These are phyloP conservation scores for Chrysanthemum makinoi DNA, from an alignment of 129 eudicot genomes.

Conservation along the genomic window DNA sequence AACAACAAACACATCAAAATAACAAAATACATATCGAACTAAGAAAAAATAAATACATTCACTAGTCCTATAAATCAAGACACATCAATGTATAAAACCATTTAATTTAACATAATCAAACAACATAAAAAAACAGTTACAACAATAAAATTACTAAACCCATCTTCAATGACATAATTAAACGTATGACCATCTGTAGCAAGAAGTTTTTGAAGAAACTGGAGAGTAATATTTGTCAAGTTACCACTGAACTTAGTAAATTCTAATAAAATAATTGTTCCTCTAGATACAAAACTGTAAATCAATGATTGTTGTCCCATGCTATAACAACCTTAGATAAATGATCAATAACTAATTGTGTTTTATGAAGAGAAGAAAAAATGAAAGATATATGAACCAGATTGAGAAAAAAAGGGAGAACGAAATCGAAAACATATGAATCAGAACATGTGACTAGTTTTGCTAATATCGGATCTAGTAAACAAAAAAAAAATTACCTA, in stretches of 20 bases:
- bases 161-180: conserved; percentile 87
- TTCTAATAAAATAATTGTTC: conserved; percentile 71
- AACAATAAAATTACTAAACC: conserved; percentile 55
- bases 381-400: too few relatives aligned
- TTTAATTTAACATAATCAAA: too few relatives aligned
- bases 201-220: conserved; percentile 93
- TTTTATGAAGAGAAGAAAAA: too few relatives aligned
- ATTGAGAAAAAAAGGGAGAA: too few relatives aligned
- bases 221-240: conserved; percentile 73
- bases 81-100: not conserved
- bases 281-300: conserved; percentile 91
- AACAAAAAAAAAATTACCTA: too few relatives aligned
- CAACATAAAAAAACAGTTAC: conserved; percentile 1
- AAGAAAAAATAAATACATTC: not conserved
- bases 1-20: conserved; percentile 5
- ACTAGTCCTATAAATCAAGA: not conserved
- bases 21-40: conserved; percentile 7
- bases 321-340: not conserved
- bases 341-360: too few relatives aligned
- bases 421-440: too few relatives aligned
- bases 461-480: too few relatives aligned
- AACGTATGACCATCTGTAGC: conserved; percentile 89
- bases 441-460: too few relatives aligned
- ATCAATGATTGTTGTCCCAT: conserved; percentile 94
- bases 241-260: conserved; percentile 87